Evolutionary conservation across 2,329 filamentous ascomycete species (phyloP), one percentile per base, ranked within the genome.

Genomic region (Phialophora verrucosa): DNA sequence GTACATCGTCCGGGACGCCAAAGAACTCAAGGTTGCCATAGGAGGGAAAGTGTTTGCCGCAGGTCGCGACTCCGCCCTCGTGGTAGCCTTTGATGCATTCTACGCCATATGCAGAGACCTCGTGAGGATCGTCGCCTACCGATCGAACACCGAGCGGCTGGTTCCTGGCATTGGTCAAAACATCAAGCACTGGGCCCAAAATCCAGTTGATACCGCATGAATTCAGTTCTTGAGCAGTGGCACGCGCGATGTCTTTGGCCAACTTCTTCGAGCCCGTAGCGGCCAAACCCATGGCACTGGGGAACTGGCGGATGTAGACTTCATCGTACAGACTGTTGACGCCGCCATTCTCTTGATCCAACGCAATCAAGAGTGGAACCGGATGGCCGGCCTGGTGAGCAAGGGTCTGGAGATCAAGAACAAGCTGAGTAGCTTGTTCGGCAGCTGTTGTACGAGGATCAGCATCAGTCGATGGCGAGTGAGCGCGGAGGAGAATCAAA

Each of bases 331-430:
- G 85, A 79, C 92, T 97, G 81, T 97, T 98, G 77, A 97, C 94
- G 2, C 94, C 93, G 70, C 95, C 95, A 87, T 99, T 98, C 78
- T 99, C 95, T 77, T 99, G 95, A 76, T 98, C 95, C 44, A 98
- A 83, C 47, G 91, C 93, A 73, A 99, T 97, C 62, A 96, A 83
- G 20, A 99, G 82, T 1, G 95, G 95, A 2, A 94, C 90, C 2
- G 91, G 90, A 78, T 98, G 94, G 23, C 94, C 94, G 66, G 94
- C 90, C 78, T 96, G 87, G 75, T 92, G 91, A 44, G 95, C 95
- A 75, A 96, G 94, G 58, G 89, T 93, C 79, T 99, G 95, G 53
- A 99, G 84, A 75, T 98, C 93, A 75, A 95, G 90, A 32, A 97
- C 92, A 50, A 98, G 84, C 74, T 86, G 87, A 51, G 94, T 93